phyloP scores from a whole-genome alignment of 352 stramenopile genomes.

The Phytophthora megakarya region DNA sequence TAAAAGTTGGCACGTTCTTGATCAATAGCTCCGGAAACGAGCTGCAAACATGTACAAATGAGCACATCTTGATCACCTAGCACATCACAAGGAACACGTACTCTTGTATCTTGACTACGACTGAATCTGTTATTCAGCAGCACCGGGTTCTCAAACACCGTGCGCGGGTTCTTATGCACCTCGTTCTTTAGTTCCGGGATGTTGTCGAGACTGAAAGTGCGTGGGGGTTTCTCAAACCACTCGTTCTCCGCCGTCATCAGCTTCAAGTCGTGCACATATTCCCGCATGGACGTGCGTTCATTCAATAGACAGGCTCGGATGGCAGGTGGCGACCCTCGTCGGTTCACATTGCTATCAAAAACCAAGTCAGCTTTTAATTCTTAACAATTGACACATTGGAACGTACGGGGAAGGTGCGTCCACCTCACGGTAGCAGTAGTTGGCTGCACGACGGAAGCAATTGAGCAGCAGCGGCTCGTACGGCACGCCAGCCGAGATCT shows the following conservation, averaged over 20 bases:
- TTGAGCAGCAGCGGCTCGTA: conserved; percentile 78
- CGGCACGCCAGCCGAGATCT: conserved; percentile 79
- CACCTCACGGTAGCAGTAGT: conserved; percentile 88
- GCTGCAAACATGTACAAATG: conserved; percentile 35
- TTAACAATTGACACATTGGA: too few species aligned
- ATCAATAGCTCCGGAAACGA: conserved; percentile 77
- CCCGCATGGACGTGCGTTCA: conserved; percentile 84
- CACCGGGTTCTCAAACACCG: conserved; percentile 68
- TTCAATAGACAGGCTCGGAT: conserved; percentile 84
- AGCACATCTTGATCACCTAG: background rate
- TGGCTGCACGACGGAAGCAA: conserved; percentile 83
- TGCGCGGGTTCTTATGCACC: conserved; percentile 48
- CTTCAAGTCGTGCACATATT: conserved; percentile 86
- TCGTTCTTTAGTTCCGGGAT: conserved; percentile 66
- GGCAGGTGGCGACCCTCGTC: conserved; percentile 78
- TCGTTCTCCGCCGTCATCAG: conserved; percentile 74
- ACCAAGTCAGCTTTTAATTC: conserved; percentile 10
- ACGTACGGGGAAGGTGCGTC: conserved; percentile 84
- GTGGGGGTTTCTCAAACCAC: conserved; percentile 61
- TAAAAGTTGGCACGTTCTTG: conserved; percentile 83
- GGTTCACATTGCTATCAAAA: conserved; percentile 80
- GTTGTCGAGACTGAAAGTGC: conserved; percentile 48
- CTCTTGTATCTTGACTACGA: conserved; percentile 60
- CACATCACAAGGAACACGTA: conserved; percentile 35
- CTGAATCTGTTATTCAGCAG: conserved; percentile 72